phyloP scores from a whole-genome alignment of 1,284 basidiomycete genomes.

The Ganoderma lucidum region DNA sequence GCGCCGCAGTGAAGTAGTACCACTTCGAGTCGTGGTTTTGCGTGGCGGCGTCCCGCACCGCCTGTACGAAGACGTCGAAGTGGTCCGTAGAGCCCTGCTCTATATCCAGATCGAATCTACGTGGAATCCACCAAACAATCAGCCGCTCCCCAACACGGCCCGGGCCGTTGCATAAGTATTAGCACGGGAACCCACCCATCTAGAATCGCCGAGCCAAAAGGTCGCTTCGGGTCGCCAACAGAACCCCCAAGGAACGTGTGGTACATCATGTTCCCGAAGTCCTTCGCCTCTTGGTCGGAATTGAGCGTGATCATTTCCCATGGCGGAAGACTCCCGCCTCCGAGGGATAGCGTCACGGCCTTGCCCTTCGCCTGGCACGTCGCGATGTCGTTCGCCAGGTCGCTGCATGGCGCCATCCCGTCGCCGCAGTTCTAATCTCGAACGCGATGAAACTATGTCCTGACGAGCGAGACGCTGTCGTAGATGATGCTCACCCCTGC shows the following conservation, averaged over 20 bases:
- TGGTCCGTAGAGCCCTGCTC: constrained; percentile 62
- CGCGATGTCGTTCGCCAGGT: constrained; percentile 59
- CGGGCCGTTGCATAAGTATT: too few relatives aligned
- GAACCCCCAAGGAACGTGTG: constrained; percentile 69
- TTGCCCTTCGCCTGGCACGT: constrained; percentile 70
- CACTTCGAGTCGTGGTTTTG: constrained; percentile 48
- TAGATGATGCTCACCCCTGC: constrained; percentile 1
- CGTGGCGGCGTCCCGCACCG: constrained; percentile 56
- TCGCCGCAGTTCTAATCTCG: constrained; percentile 52
- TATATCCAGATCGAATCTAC: constrained; percentile 67
- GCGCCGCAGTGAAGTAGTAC: constrained; percentile 71
- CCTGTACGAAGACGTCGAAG: constrained; percentile 61
- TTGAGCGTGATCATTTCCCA: not conserved
- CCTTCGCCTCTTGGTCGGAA: constrained; percentile 48
- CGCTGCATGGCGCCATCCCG: not conserved
- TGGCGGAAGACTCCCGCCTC: not conserved
- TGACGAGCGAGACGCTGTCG: not conserved
- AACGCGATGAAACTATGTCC: not conserved
- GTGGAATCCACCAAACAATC: too few relatives aligned
- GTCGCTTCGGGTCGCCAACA: constrained; percentile 52
- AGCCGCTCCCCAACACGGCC: too few relatives aligned
- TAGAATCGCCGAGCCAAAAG: constrained; percentile 53
- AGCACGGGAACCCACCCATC: not conserved
- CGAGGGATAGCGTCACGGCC: constrained; percentile 53
- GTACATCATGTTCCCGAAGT: constrained; percentile 68